These are phyloP conservation scores for Helicocarpus griseus DNA, from an alignment of 2,329 filamentous ascomycete species.

Conservation along the genomic window DNA sequence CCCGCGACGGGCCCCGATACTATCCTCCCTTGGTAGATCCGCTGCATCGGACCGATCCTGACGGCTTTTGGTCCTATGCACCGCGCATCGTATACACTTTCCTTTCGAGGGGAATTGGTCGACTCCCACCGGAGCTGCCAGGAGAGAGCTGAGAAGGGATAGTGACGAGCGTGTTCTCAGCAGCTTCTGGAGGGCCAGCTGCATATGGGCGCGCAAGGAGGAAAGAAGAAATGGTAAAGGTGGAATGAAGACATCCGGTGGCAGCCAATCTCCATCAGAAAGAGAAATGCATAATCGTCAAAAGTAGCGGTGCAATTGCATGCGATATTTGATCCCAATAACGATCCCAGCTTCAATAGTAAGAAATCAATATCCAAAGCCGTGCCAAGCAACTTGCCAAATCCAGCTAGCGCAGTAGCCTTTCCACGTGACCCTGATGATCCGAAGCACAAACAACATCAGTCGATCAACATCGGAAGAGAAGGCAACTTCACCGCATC, in stretches of 20 bases:
- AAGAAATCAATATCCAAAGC: not conserved
- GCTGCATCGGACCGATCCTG: not conserved
- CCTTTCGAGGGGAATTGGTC: constrained; percentile 22
- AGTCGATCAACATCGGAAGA: not conserved
- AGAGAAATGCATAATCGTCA: not conserved
- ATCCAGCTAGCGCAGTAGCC: not conserved
- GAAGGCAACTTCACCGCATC: not conserved
- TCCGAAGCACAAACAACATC: not conserved
- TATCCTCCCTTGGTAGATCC: not conserved
- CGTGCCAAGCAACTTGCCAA: not conserved
- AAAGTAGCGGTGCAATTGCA: not conserved
- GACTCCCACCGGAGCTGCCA: constrained; percentile 22
- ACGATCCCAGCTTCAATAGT: too few relatives aligned
- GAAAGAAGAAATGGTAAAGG: not conserved
- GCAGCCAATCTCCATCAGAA: too few relatives aligned
- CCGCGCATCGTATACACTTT: constrained; percentile 22
- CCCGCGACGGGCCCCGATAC: not conserved
- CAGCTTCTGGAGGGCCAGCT: constrained; percentile 34
- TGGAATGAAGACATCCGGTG: not conserved
- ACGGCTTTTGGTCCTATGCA: constrained; percentile 7
- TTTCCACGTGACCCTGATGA: not conserved
- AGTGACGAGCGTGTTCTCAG: constrained; percentile 34
- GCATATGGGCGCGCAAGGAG: constrained; percentile 21
- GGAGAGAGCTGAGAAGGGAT: constrained; percentile 26
- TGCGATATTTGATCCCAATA: too few relatives aligned